These are phyloP conservation scores for Termitomyces sp. DNA, from an alignment of 768 basidiomycete species.

Conservation along the genomic window DNA sequence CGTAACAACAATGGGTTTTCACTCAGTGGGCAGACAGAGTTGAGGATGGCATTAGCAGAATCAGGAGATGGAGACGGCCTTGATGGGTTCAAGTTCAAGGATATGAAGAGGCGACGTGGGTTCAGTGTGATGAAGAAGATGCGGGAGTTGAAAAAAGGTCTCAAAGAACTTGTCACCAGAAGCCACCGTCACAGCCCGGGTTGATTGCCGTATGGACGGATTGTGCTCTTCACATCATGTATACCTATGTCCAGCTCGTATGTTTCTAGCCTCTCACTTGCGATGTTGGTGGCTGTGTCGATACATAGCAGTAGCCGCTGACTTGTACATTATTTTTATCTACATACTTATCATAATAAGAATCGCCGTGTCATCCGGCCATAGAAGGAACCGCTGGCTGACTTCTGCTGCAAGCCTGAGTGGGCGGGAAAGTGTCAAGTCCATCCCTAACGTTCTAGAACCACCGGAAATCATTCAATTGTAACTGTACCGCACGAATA, in stretches of 20 bases:
- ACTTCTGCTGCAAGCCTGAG: no score
- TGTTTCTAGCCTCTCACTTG: not conserved
- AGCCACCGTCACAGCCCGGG: not conserved
- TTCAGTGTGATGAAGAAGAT: conserved; percentile 11
- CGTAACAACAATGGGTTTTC: conserved; percentile 37
- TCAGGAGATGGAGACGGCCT: conserved; percentile 17
- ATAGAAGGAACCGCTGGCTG: no score
- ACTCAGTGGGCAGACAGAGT: conserved; percentile 57
- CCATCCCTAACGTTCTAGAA: no score
- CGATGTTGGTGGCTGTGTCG: no score
- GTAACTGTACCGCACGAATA: no score
- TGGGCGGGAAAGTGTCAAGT: no score
- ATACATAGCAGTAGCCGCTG: no score
- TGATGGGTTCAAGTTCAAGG: conserved; percentile 17
- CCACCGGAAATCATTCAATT: no score
- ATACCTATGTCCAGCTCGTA: not conserved
- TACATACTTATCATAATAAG: no score
- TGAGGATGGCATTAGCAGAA: conserved; percentile 52
- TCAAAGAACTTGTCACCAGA: conserved; percentile 27
- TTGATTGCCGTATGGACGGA: not conserved
- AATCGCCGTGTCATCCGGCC: no score
- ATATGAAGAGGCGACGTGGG: conserved; percentile 12
- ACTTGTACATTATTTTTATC: no score
- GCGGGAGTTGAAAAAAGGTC: conserved; percentile 11
- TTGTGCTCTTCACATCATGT: not conserved